phyloP scores from a whole-genome alignment of 2,329 filamentous ascomycete genomes.

The Chaetomium olivaceum region DNA sequence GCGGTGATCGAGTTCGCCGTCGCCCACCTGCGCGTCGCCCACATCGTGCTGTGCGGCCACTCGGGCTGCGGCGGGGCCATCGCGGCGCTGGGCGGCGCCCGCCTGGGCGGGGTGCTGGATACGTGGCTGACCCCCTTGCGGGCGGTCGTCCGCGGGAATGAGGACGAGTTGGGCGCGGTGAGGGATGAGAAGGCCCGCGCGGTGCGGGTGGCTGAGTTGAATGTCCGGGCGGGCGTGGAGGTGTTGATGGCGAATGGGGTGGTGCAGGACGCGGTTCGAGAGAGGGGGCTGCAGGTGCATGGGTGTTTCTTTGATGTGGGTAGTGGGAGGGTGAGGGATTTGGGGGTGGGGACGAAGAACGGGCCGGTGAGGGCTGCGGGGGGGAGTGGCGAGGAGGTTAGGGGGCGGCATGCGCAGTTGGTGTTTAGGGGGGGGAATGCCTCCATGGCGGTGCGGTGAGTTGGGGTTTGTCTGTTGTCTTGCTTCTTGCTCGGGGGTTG shows the following conservation, averaged over 20 bases:
- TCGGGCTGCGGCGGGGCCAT: slow-evolving; percentile 67
- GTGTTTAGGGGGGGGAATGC: slow-evolving; percentile 49
- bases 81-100: slow-evolving; percentile 53
- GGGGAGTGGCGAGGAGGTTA: slow-evolving; percentile 39
- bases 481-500: not conserved
- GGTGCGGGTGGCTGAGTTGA: slow-evolving; percentile 70
- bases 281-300: slow-evolving; percentile 72
- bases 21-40: slow-evolving; percentile 66
- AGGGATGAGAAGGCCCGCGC: slow-evolving; percentile 55
- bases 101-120: slow-evolving; percentile 56
- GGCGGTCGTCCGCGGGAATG: slow-evolving; percentile 47
- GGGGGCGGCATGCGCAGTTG: slow-evolving; percentile 52
- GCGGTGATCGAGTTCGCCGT: slow-evolving; percentile 82
- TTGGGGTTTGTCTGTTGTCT: not conserved
- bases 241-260: slow-evolving; percentile 67
- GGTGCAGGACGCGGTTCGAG: slow-evolving; percentile 68
- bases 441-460: slow-evolving; percentile 39
- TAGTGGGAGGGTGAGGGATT: slow-evolving; percentile 50
- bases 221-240: slow-evolving; percentile 69
- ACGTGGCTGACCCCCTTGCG: slow-evolving; percentile 56
- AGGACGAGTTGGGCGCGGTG: slow-evolving; percentile 57
- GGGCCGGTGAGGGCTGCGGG: slow-evolving; percentile 20
- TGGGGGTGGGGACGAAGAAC: slow-evolving; percentile 46
- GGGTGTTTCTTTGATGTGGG: slow-evolving; percentile 72
- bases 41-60: slow-evolving; percentile 71